Evolutionary conservation across 2,329 filamentous ascomycete species (phyloP), one percentile per base, ranked within the genome.

Genomic region (Phaeosphaeria sp.): DNA sequence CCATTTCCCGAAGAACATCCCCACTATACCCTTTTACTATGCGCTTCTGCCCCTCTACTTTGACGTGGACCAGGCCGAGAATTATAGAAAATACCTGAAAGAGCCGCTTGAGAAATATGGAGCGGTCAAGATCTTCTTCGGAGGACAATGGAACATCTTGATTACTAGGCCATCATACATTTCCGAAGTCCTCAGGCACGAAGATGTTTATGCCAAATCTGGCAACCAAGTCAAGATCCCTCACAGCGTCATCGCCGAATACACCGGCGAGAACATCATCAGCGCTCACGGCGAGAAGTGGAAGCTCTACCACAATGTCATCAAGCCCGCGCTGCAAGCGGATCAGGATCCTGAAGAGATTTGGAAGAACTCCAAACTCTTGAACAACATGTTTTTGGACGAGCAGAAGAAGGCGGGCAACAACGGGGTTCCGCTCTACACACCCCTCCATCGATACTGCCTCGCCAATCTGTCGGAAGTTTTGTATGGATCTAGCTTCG

Each of bases 41-140:
- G 73, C 78, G 1, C 74, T 82, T 7, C 59, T 81, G 0, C 75
- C 79, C 0, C 74, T 82, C 3, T 74, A 81, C 66, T 71, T 68
- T 44, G 77, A 81, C 49, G 75, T 79, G 20, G 80, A 81, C 55
- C 80, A 82, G 64, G 72, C 75, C 4, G 74, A 80, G 17, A 73
- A 79, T 6, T 82, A 79, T 61, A 65, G 61, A 13, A 57, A 66
- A 50, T 80, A 81, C 61, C 73, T 82, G 44, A 72, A 78, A 39
- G 63, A 70, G 51, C 78, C 78, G 2, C 65, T 80, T 6, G 68
- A 69, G 9, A 69, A 68, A n/a, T 74, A 78, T 46, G 78, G 82
- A 3, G 82, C 81, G 1, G 82, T 83, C 18, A 79, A 82, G 55
- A 69, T 84, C 25, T 84, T 81, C 71, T 83, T 83, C 33, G 81